Percentiles rank a stretch among this genome's conserved stretches.
Evolutionary conservation across 2,329 filamentous ascomycete species (phyloP).

Genomic region (Elsinoe arachidis): DNA sequence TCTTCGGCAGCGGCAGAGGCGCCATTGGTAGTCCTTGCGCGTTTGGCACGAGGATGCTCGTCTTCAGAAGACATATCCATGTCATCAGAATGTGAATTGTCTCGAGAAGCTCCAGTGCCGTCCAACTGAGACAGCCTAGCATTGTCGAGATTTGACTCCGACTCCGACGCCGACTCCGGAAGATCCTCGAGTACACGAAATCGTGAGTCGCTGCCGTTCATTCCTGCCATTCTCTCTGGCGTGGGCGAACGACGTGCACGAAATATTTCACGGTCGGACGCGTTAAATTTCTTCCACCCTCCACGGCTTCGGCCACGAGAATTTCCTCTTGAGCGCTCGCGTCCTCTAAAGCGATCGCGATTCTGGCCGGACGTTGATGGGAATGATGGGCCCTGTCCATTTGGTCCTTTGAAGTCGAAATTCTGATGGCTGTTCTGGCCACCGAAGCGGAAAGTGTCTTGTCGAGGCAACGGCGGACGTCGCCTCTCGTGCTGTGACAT

Average conservation of each 20-base stretch:
- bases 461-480: slow-evolving; percentile 7
- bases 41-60: slow-evolving; percentile 24
- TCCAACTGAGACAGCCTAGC: slow-evolving; percentile 17
- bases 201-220: slow-evolving; percentile 32
- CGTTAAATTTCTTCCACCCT: slow-evolving; percentile 14
- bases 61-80: slow-evolving; percentile 19
- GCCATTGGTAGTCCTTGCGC: slow-evolving; percentile 20
- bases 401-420: slow-evolving; percentile 1
- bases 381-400: slow-evolving; percentile 1
- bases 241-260: slow-evolving; percentile 31
- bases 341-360: not conserved
- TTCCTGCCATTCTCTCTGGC: slow-evolving; percentile 38
- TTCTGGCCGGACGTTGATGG: not conserved
- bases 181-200: slow-evolving; percentile 35
- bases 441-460: slow-evolving; percentile 6
- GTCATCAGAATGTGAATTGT: not conserved
- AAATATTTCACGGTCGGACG: slow-evolving; percentile 39
- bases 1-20: slow-evolving; percentile 18
- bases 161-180: slow-evolving; percentile 21
- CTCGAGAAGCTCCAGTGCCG: slow-evolving; percentile 13
- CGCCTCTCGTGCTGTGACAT: slow-evolving; percentile 8
- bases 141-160: slow-evolving; percentile 30
- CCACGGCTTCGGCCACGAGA: not conserved
- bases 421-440: not conserved
- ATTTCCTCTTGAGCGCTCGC: not conserved